phyloP scores from a whole-genome alignment of 192 early-diverging fungal species.

The Podila epicladia region DNA sequence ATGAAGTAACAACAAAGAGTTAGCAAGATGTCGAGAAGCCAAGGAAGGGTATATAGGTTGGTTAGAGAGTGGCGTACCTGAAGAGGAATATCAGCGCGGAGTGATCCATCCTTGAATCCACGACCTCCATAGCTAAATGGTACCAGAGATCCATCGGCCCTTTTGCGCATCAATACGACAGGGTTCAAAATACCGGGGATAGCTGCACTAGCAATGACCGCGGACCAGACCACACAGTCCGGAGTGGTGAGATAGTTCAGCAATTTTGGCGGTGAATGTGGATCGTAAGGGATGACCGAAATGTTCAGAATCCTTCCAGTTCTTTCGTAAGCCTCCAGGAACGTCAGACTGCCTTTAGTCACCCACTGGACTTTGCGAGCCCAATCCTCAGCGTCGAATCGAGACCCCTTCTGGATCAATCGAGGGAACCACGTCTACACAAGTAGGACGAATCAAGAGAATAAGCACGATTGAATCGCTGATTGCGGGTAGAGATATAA shows the following conservation, averaged over 20 bases:
- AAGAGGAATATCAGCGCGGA: slow-evolving; percentile 84
- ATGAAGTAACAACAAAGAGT: background rate
- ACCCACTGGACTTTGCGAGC: slow-evolving; percentile 72
- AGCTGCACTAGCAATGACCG: slow-evolving; percentile 86
- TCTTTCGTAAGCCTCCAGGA: slow-evolving; percentile 88
- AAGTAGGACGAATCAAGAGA: background rate
- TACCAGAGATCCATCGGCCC: slow-evolving; percentile 65
- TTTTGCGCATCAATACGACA: slow-evolving; percentile 85
- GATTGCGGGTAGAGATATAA: background rate
- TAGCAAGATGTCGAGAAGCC: background rate
- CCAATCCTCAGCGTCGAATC: slow-evolving; percentile 73
- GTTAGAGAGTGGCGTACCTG: slow-evolving; percentile 18
- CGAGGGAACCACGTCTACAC: slow-evolving; percentile 52
- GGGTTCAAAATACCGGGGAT: slow-evolving; percentile 88
- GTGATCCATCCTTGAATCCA: slow-evolving; percentile 88
- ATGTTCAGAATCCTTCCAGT: slow-evolving; percentile 92
- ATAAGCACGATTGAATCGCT: background rate
- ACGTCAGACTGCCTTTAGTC: slow-evolving; percentile 84
- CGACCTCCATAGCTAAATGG: slow-evolving; percentile 79
- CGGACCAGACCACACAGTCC: slow-evolving; percentile 88
- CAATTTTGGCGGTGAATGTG: slow-evolving; percentile 80
- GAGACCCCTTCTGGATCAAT: slow-evolving; percentile 54
- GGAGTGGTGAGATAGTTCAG: slow-evolving; percentile 91
- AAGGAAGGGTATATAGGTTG: background rate
- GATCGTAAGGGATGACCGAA: slow-evolving; percentile 78